phyloP scores from a whole-genome alignment of 2,329 filamentous ascomycete species.

The Arthrocladium fulminans region DNA sequence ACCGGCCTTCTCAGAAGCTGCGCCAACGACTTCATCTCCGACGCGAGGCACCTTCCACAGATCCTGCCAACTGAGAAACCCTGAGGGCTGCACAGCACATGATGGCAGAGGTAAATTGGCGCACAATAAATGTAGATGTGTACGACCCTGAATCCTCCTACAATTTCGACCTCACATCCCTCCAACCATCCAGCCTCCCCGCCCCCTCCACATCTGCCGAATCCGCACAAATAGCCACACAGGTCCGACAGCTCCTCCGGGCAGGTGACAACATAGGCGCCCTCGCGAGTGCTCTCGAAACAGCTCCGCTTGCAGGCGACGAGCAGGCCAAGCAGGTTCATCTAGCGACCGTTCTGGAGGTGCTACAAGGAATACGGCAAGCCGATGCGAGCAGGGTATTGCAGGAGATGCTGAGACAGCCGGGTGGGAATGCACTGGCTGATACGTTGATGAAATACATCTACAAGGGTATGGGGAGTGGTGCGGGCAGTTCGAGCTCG shows the following conservation, averaged over 20 bases:
- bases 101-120: slow-evolving; percentile 52
- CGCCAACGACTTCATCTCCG: not conserved
- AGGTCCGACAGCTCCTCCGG: slow-evolving; percentile 79
- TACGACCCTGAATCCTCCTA: slow-evolving; percentile 79
- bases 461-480: slow-evolving; percentile 40
- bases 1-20: not conserved
- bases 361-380: slow-evolving; percentile 91
- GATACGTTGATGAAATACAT: slow-evolving; percentile 98
- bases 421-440: slow-evolving; percentile 72
- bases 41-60: not conserved
- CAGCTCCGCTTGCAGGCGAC: slow-evolving; percentile 58
- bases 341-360: slow-evolving; percentile 79
- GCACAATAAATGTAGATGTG: slow-evolving; percentile 90
- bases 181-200: slow-evolving; percentile 61
- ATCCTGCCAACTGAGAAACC: not conserved
- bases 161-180: slow-evolving; percentile 83
- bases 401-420: slow-evolving; percentile 65
- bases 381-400: slow-evolving; percentile 89
- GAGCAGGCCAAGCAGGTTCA: slow-evolving; percentile 65
- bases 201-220: slow-evolving; percentile 67
- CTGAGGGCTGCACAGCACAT: no score
- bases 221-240: slow-evolving; percentile 65
- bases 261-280: slow-evolving; percentile 84
- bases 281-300: slow-evolving; percentile 73
- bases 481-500: slow-evolving; percentile 12